phyloP scores from a whole-genome alignment of 208 protist genomes.

The Crithidia expoeki region DNA sequence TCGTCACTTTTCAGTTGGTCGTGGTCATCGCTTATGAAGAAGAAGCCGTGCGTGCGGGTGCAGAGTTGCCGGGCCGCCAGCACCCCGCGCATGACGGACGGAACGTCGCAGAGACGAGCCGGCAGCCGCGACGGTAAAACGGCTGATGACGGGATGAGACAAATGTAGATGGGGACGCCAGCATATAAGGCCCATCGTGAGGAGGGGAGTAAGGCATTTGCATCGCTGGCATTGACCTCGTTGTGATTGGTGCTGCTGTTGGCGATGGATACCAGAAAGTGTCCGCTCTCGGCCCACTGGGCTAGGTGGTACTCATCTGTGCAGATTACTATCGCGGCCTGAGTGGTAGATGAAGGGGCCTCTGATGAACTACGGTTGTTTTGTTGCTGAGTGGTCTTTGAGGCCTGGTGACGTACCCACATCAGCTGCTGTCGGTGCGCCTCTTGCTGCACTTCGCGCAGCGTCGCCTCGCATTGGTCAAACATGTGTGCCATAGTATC shows the following conservation, averaged over 20 bases:
- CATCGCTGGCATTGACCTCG: not conserved
- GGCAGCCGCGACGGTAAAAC: conserved; percentile 14
- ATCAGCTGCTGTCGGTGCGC: conserved; percentile 6
- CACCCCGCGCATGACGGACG: conserved; percentile 10
- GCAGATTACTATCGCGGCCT: conserved; percentile 12
- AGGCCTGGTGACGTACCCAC: conserved; percentile 11
- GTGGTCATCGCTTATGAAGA: conserved; percentile 10
- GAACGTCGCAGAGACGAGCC: conserved; percentile 10
- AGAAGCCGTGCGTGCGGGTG: conserved; percentile 5
- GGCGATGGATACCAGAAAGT: not conserved
- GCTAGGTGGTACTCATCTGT: conserved; percentile 15
- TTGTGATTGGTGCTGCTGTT: not conserved
- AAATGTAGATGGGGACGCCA: conserved; percentile 16
- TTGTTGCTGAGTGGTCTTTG: not conserved
- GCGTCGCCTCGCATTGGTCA: conserved; percentile 5
- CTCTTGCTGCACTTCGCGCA: conserved; percentile 12
- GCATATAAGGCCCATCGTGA: not conserved
- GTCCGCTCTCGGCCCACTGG: conserved; percentile 1
- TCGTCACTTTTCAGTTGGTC: not conserved
- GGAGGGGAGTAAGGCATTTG: not conserved
- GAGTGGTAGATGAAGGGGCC: not conserved
- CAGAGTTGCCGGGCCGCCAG: conserved; percentile 7
- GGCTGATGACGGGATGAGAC: conserved; percentile 9
- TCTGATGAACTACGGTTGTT: no score
- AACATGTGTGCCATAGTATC: not conserved